Evolutionary conservation across 2,329 filamentous ascomycete genomes (phyloP), one percentile per base, ranked within the genome.

Genomic region (Trichophyton equinum): DNA sequence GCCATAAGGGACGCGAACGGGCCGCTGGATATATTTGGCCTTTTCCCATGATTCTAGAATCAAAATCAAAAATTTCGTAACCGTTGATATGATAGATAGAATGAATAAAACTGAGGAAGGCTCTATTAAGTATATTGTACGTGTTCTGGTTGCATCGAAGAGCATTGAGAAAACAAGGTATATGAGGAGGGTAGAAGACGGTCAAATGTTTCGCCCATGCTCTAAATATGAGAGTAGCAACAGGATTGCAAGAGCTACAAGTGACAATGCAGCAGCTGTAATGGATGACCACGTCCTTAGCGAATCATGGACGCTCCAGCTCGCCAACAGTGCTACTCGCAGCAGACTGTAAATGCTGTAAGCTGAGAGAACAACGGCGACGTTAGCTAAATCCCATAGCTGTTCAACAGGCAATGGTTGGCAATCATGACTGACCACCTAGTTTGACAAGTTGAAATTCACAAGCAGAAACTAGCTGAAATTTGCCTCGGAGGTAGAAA

Each of bases 81-180:
- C 33, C 6, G 22, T 33, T 6, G 51, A 30, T n/a, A 25, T 7
- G 22, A 22, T 3, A 22, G 22, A 22, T 22, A 2, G 22, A 56
- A 56, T n/a, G 22, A 18, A 56, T 18, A 56, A 18, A 18, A 30
- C 22, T 22, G 51, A 33, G 20, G 2, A 8, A 4, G 25, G 33
- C 15, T 15, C 8, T 25, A 56, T 11, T 11, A 56, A 18, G n/a
- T 15, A 56, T 2, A 56, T 2, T 4, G 71, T 77, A 25, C 76
- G 70, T 1, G 71, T 69, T 15, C 71, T 71, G 5, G 71, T 71
- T 7, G 68, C 66, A 62, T 78, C 75, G 49, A 78, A 70, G 2
- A 76, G n/a, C n/a, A 73, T 62, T 1, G 75, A 73, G 44, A 76
- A 60, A 11, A 73, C 65, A 4, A 78, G 70, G 62, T 76, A 79